These are phyloP conservation scores for Neckera pumila DNA, from an alignment of 225 moss, liverwort and hornwort species.

Conservation along the genomic window DNA sequence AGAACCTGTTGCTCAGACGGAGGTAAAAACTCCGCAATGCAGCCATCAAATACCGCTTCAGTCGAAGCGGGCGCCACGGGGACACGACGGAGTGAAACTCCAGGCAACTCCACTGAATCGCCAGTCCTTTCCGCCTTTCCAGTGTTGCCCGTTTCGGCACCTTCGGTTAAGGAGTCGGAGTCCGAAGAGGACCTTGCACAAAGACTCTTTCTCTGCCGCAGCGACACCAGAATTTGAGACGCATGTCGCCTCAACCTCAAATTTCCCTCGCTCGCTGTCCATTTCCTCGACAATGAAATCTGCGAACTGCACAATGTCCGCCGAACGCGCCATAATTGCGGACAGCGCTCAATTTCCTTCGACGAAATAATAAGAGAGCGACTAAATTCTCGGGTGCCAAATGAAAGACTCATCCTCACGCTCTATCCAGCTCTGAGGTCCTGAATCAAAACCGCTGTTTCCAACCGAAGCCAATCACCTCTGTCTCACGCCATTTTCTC, in stretches of 20 bases:
- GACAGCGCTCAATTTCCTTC: not conserved
- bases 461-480: not conserved
- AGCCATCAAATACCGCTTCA: conserved; percentile 19
- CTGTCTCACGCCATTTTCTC: not conserved
- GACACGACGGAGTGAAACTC: conserved; percentile 1
- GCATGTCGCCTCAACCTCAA: not conserved
- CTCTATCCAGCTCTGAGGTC: not conserved
- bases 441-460: not conserved
- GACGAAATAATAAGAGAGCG: not conserved
- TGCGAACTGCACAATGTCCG: not conserved
- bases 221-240: not conserved
- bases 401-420: conserved; percentile 6
- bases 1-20: conserved; percentile 40
- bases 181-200: conserved; percentile 15
- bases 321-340: not conserved
- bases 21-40: conserved; percentile 39
- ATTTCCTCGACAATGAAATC: not conserved
- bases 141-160: not conserved
- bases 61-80: conserved; percentile 2
- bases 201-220: not conserved
- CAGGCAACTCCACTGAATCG: not conserved
- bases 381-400: not conserved
- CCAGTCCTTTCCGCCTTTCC: not conserved
- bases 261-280: not conserved
- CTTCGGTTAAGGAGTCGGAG: conserved; percentile 20